Percentiles rank a stretch among this genome's conserved stretches.
phyloP scores from a whole-genome alignment of 2,329 filamentous ascomycete species.

The Dryadomyces quercivorus region DNA sequence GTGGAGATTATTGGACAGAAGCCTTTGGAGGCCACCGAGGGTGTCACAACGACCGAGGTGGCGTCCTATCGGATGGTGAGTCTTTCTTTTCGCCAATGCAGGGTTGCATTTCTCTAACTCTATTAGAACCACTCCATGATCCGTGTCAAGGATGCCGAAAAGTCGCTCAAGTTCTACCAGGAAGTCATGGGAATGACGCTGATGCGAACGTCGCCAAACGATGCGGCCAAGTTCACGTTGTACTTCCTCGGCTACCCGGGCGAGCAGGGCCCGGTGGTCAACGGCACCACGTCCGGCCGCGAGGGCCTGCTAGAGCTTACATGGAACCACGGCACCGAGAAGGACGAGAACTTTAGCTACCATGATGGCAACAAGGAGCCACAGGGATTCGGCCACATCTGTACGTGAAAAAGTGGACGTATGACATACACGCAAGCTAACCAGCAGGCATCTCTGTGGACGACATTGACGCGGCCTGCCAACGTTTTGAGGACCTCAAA shows the following conservation, averaged over 20 bases:
- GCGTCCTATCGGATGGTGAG: conserved; percentile 59
- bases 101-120: background rate
- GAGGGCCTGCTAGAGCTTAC: conserved; percentile 87
- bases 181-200: conserved; percentile 83
- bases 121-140: conserved; percentile 85
- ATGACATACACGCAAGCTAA: background rate
- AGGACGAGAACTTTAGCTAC: conserved; percentile 71
- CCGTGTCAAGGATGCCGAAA: conserved; percentile 71
- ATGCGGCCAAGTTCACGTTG: conserved; percentile 66
- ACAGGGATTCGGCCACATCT: conserved; percentile 90
- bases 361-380: conserved; percentile 87
- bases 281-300: conserved; percentile 35
- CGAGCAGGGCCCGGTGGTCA: conserved; percentile 37
- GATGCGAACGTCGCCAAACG: conserved; percentile 58
- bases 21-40: conserved; percentile 57
- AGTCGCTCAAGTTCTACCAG: conserved; percentile 68
- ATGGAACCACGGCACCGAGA: conserved; percentile 75
- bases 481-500: conserved; percentile 68
- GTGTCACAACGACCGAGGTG: conserved; percentile 59
- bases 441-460: conserved; percentile 63
- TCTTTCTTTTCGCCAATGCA: background rate
- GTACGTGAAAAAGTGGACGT: conserved; percentile 33
- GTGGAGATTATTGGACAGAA: conserved; percentile 72
- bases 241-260: conserved; percentile 82
- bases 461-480: conserved; percentile 75